Base-by-base conservation (phyloP, 257 asterid genomes). In the Henckelia pumila region DNA sequence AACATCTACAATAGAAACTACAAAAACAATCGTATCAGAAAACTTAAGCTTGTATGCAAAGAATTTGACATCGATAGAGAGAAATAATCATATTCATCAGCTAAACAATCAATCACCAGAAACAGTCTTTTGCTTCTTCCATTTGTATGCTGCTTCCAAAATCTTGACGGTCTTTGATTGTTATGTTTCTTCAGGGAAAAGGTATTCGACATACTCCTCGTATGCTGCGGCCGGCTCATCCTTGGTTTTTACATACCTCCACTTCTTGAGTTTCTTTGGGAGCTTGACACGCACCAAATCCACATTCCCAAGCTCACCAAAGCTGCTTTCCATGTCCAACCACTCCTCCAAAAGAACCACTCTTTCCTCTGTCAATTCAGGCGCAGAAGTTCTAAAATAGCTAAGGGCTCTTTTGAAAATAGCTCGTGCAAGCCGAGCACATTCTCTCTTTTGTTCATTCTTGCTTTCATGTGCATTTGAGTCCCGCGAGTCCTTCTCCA, bases 191-290 rank as follows among this genome's bases (percentile, higher is more conserved):
- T 93, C 99, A 2, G 97, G 99, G 88, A 88, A 93, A 0, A 90
- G 77, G 64, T 93, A 93, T 72, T 93, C 96, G 1, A 81, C 75
- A 63, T 82, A 93, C 29, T 93, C 99, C 87, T 93, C 96, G 0
- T 79, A 92, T 92, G 87, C 92, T 25, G 91, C n/a, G n/a, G n/a
- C 74, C 23, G 86, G 88, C 29, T 95, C 96, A 60, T 91, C 96
- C 70, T 88, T 95, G 0, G 89, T 84, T 76, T 90, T 95, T 2
- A 88, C 78, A 20, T 80, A 88, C 82, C 94, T 76, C 6, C 95
- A 85, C 95, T 85, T 90, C 70, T 94, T 91, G 32, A 91, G 96
- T 77, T 88, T 93, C 89, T 85, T 91, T n/a, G 96, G 97, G 69
- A 85, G 70, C 86, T 94, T 94, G 50, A 69, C 76, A 49, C 86